These are phyloP conservation scores for Cryptococcus depauperatus DNA, from an alignment of 1,284 basidiomycete genomes.

Conservation along the genomic window DNA sequence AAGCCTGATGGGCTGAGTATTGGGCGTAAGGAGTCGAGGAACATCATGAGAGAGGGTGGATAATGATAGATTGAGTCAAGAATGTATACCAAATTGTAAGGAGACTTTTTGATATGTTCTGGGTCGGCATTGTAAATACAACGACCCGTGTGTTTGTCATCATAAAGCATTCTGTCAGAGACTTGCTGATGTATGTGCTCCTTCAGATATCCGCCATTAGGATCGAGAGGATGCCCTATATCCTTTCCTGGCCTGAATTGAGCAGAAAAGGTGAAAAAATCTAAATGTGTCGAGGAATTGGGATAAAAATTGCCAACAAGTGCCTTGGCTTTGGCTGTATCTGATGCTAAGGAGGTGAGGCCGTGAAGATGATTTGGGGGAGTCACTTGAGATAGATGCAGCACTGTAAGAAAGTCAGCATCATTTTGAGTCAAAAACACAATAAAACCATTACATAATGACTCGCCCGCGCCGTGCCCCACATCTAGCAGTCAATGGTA, in stretches of 20 bases:
- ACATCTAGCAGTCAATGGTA: slow-evolving; percentile 49
- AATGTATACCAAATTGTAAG: slow-evolving; percentile 45
- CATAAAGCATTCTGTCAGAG: not conserved
- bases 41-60: slow-evolving; percentile 50
- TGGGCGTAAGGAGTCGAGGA: slow-evolving; percentile 48
- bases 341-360: slow-evolving; percentile 54
- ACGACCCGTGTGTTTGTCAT: not conserved
- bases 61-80: slow-evolving; percentile 69
- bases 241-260: slow-evolving; percentile 21
- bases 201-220: slow-evolving; percentile 32
- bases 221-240: slow-evolving; percentile 34
- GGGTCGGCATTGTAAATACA: not conserved
- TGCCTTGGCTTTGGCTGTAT: slow-evolving; percentile 49
- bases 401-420: slow-evolving; percentile 43
- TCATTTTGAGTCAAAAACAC: not conserved
- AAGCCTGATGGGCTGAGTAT: slow-evolving; percentile 51
- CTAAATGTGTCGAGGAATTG: slow-evolving; percentile 14
- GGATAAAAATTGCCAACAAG: slow-evolving; percentile 41
- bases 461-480: slow-evolving; percentile 64
- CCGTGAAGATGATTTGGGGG: slow-evolving; percentile 52
- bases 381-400: slow-evolving; percentile 39
- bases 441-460: slow-evolving; percentile 49
- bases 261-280: slow-evolving; percentile 24
- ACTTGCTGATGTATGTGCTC: too few species aligned
- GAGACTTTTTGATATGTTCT: slow-evolving; percentile 10